Base-by-base conservation (phyloP, 73 alveolate species). In the Paraurostyla sp. region DNA sequence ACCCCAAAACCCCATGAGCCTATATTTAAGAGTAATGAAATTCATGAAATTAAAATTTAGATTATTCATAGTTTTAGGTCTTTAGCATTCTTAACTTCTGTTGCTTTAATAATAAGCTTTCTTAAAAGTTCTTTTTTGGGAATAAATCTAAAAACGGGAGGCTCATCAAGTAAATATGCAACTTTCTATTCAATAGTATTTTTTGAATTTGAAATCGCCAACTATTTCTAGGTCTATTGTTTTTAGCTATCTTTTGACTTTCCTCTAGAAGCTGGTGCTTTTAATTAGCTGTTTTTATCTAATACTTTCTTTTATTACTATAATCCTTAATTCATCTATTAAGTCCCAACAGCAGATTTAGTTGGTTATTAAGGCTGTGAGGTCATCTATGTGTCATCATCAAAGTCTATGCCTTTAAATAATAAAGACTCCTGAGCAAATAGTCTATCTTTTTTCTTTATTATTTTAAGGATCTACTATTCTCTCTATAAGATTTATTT, bases 401-500 rank as follows among this genome's bases (percentile, higher is more conserved):
- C 89, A 33, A 78, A 78, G 32, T 78, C 89, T 11, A 78, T 54
- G 2, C 89, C 89, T 9, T 46, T 18, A 38, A 78, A 78, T n/a
- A 78, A 25, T 38, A 78, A 51, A 6, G 89, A 50, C n/a, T 78
- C 89, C 27, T 9, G 7, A 20, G 60, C 89, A 43, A 54, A 78
- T 54, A 78, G 29, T 18, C 76, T 78, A 50, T 78, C 89, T 32
- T 54, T 78, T 38, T 50, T 54, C 33, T 32, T 54, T 2, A 78
- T 52, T n/a, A 78, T 51, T 36, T 51, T 51, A 25, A 51, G 4
- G 20, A 50, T 9, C 69, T 23, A 33, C 9, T 78, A 29, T 32
- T 54, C 76, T 52, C 62, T 50, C 89, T 49, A 54, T 51, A 13
- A 16, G 23, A 16, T 23, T 56, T 56, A 16, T 56, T 16, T 56